These are phyloP conservation scores for Diaporthe eres DNA, from an alignment of 2,329 filamentous ascomycete species.

Conservation along the genomic window DNA sequence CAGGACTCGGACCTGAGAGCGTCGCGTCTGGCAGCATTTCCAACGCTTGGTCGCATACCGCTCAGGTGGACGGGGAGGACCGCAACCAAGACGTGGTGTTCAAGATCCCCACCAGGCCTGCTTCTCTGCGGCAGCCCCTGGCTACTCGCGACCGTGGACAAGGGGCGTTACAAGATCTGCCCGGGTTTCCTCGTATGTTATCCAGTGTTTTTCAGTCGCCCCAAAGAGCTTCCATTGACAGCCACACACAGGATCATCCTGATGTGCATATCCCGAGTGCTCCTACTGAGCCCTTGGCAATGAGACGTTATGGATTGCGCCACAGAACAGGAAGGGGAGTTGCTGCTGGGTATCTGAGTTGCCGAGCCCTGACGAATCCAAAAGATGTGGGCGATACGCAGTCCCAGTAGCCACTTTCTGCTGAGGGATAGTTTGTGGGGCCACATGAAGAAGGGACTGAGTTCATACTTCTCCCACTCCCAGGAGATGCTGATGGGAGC, in stretches of 20 bases:
- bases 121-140: neutral
- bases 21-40: neutral
- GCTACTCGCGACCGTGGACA: neutral
- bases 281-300: conserved; percentile 8
- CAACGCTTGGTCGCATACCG: neutral
- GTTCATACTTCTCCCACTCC: neutral
- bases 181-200: neutral
- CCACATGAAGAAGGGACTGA: neutral
- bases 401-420: neutral
- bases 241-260: neutral
- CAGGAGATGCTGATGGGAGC: too few species aligned
- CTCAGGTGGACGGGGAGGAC: conserved; percentile 5
- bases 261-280: neutral
- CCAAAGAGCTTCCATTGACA: conserved; percentile 8
- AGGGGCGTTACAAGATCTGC: neutral
- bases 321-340: neutral
- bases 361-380: neutral
- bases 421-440: neutral
- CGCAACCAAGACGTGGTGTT: neutral
- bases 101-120: neutral
- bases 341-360: neutral
- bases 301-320: neutral
- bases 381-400: neutral
- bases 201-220: neutral
- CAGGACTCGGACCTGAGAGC: neutral